phyloP scores from a whole-genome alignment of 495 filamentous ascomycete genomes.

The Talaromyces stipitatus region DNA sequence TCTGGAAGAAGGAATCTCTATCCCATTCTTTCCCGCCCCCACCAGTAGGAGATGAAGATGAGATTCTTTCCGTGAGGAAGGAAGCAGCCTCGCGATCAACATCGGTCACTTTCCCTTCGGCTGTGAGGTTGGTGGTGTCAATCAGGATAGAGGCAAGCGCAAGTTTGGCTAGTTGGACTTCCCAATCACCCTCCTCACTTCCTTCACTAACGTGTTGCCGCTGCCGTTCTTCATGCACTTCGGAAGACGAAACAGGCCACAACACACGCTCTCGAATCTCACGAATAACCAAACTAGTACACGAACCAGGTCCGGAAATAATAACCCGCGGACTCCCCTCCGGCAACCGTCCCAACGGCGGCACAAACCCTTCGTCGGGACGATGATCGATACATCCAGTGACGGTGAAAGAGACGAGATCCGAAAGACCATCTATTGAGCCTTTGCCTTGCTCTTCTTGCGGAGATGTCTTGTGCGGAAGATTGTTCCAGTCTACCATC shows the following conservation, averaged over 20 bases:
- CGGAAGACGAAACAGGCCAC: slow-evolving; percentile 46
- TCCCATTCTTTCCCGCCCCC: slow-evolving; percentile 39
- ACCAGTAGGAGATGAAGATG: slow-evolving; percentile 16
- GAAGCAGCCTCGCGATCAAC: slow-evolving; percentile 57
- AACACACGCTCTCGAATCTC: slow-evolving; percentile 40
- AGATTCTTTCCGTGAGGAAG: slow-evolving; percentile 52
- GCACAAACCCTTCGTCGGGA: slow-evolving; percentile 64
- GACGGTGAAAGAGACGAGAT: slow-evolving; percentile 39
- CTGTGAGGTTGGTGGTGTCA: slow-evolving; percentile 71
- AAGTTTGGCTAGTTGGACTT: slow-evolving; percentile 60
- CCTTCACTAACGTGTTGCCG: slow-evolving; percentile 4
- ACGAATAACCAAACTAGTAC: slow-evolving; percentile 66
- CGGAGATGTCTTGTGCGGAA: slow-evolving; percentile 28
- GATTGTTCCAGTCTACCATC: slow-evolving; percentile 85
- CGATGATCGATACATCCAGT: slow-evolving; percentile 91
- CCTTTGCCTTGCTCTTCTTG: slow-evolving; percentile 9
- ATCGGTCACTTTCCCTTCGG: slow-evolving; percentile 63
- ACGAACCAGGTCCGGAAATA: slow-evolving; percentile 62
- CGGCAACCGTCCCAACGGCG: slow-evolving; percentile 15
- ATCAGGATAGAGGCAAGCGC: slow-evolving; percentile 75
- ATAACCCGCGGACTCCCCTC: slow-evolving; percentile 50
- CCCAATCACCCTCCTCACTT: slow-evolving; percentile 20
- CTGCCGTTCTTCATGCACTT: slow-evolving; percentile 3
- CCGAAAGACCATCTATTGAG: slow-evolving; percentile 20
- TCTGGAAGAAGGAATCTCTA: slow-evolving; percentile 50